Conservation (phyloP, 169 alveolate genomes). For the Cryptosporidium felis region DNA sequence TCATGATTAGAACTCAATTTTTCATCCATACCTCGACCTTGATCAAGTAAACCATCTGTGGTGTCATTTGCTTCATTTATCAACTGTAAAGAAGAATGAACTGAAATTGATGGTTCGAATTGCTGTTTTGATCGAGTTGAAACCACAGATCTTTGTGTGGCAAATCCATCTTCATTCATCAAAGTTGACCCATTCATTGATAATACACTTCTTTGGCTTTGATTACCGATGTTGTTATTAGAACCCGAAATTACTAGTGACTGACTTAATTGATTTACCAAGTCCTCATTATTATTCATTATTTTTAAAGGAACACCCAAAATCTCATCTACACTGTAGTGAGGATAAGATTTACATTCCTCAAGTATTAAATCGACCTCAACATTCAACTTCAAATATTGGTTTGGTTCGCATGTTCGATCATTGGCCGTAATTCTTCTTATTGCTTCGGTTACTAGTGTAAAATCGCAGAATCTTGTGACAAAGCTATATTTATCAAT, state of each 20-base stretch:
- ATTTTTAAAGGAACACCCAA: slow-evolving; percentile 59
- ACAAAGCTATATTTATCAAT: slow-evolving; percentile 64
- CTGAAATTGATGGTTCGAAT: slow-evolving; percentile 51
- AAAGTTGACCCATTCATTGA: slow-evolving; percentile 40
- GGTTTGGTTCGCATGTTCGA: slow-evolving; percentile 70
- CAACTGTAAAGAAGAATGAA: slow-evolving; percentile 39
- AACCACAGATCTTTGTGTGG: slow-evolving; percentile 35
- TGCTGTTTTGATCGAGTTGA: slow-evolving; percentile 15
- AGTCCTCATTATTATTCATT: slow-evolving; percentile 31
- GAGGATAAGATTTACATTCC: slow-evolving; percentile 54
- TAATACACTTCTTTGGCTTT: slow-evolving; percentile 49
- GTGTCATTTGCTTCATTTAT: not conserved
- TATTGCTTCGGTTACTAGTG: slow-evolving; percentile 59
- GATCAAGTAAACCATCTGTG: not conserved
- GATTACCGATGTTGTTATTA: slow-evolving; percentile 50
- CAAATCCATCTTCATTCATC: slow-evolving; percentile 52
- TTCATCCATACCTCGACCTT: not conserved
- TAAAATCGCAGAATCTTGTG: slow-evolving; percentile 57
- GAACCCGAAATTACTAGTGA: not conserved
- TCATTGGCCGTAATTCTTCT: slow-evolving; percentile 69
- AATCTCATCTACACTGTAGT: slow-evolving; percentile 63
- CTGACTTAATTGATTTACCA: slow-evolving; percentile 28
- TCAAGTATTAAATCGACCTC: slow-evolving; percentile 53
- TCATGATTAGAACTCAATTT: not conserved
- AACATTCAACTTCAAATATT: slow-evolving; percentile 50